Evolutionary conservation across 2,329 filamentous ascomycete species (phyloP), one percentile per base, ranked within the genome.

Genomic region (Purpureocillium lavendulum): DNA sequence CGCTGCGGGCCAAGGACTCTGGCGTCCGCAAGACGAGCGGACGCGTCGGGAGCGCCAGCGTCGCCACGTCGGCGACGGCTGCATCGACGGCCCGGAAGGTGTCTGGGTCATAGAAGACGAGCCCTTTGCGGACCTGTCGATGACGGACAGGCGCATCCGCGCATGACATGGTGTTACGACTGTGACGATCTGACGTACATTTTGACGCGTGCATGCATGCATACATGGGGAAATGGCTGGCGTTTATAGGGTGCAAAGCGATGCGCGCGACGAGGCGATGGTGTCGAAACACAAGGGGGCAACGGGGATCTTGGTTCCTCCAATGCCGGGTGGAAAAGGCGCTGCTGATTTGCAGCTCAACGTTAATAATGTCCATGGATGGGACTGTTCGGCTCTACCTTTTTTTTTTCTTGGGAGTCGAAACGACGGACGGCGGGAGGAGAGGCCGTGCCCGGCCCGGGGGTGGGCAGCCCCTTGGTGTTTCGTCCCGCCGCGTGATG

Each of bases 11-110:
- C 47, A 75, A 73, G 54, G 70, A 75, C 41, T 62, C 66, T 7
- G 77, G 69, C 34, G 69, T 82, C 34, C 73, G 80, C 45, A 84
- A 84, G 67, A 80, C 75, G 4, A 82, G 78, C 50, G 79, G 79
- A 30, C 71, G 80, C 32, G 65, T 83, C 12, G 79, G 77, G 36
- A 82, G 77, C 55, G 65, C 75, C 41, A 72, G 65, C 49, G 59
- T 54, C 38, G 56, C 62, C 28, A 60, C 59, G 15, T 64, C 65
- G n/a, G 62, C 61, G 38, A 62, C 58, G 31, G 63, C 62, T 42
- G 56, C 61, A 18, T 63, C 70, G 7, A 63, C 69, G 17, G 66
- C 64, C 30, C 66, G 75, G 44, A 79, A 78, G 61, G 69, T 77
- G 41, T 76, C 72, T 36, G 70, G 59, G 38, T 55, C 59, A 39